These are phyloP conservation scores for Termitomyces sp. DNA, from an alignment of 768 basidiomycete species.

Conservation along the genomic window DNA sequence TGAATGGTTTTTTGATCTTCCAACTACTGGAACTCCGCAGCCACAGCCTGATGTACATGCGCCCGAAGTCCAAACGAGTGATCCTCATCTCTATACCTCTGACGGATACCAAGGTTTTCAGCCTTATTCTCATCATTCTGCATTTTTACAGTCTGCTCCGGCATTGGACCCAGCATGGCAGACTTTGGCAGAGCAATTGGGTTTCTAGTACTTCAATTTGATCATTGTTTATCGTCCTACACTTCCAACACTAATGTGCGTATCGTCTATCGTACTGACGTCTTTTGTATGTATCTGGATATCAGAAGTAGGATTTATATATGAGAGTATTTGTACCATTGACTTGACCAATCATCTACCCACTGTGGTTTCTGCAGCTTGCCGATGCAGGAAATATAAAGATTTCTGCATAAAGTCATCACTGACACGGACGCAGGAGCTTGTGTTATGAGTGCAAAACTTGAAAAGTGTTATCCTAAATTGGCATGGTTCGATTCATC, in stretches of 20 bases:
- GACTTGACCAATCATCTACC: too few species aligned
- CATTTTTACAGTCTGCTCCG: conserved; percentile 24
- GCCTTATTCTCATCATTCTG: conserved; percentile 3
- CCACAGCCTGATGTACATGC: background rate
- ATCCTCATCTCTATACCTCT: conserved; percentile 6
- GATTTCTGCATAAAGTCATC: too few species aligned
- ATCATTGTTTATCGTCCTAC: background rate
- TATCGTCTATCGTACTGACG: background rate
- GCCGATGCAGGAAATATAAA: too few species aligned
- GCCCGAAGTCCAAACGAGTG: conserved; percentile 4
- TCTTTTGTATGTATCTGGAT: background rate
- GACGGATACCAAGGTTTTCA: conserved; percentile 8
- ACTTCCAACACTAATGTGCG: background rate
- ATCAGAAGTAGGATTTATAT: background rate
- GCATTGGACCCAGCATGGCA: conserved; percentile 61
- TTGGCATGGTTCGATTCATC: background rate
- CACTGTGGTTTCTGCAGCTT: too few species aligned
- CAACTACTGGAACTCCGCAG: background rate
- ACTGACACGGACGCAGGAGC: too few species aligned
- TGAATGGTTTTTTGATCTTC: conserved; percentile 23
- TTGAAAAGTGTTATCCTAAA: background rate
- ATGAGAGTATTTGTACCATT: too few species aligned
- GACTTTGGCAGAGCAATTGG: conserved; percentile 64
- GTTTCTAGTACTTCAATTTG: conserved; percentile 26
- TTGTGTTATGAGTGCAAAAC: too few species aligned